These are phyloP conservation scores for Nemania abortiva DNA, from an alignment of 2,329 filamentous ascomycete genomes.

Conservation along the genomic window DNA sequence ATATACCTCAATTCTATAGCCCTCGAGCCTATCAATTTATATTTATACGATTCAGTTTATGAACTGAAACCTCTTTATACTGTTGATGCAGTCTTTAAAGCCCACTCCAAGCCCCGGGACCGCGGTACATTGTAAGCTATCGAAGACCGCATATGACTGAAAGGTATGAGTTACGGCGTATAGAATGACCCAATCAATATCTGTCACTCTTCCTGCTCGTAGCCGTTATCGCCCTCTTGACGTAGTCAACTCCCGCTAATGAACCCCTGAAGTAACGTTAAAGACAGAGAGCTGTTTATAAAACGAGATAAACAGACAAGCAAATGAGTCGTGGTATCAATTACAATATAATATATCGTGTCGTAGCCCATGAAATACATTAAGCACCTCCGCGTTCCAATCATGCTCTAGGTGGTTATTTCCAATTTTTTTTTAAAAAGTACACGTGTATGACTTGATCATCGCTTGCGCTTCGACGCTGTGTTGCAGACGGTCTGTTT, in stretches of 20 bases:
- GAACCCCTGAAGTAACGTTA: neutral
- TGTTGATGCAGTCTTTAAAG: neutral
- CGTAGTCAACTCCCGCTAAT: neutral
- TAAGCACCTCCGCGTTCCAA: constrained; percentile 17
- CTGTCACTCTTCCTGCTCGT: neutral
- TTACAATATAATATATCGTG: constrained; percentile 35
- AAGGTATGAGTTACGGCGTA: neutral
- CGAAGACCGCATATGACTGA: neutral
- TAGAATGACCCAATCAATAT: neutral
- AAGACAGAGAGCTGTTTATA: neutral
- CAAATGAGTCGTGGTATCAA: constrained; percentile 33
- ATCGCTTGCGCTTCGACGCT: constrained; percentile 32
- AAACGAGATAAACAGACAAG: neutral
- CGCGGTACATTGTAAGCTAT: neutral
- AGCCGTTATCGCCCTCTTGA: neutral
- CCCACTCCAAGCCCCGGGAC: neutral
- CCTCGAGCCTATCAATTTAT: neutral
- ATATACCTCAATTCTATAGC: neutral
- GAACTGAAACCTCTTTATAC: neutral
- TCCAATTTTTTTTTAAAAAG: constrained; percentile 13
- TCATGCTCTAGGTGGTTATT: constrained; percentile 17
- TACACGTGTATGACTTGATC: constrained; percentile 16
- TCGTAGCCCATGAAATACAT: constrained; percentile 36
- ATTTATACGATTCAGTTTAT: neutral
- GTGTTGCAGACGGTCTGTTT: constrained; percentile 39